Percentiles rank a stretch among this genome's conserved stretches.
phyloP scores from a whole-genome alignment of 2,329 filamentous ascomycete species.

The Hypocreales sp. region DNA sequence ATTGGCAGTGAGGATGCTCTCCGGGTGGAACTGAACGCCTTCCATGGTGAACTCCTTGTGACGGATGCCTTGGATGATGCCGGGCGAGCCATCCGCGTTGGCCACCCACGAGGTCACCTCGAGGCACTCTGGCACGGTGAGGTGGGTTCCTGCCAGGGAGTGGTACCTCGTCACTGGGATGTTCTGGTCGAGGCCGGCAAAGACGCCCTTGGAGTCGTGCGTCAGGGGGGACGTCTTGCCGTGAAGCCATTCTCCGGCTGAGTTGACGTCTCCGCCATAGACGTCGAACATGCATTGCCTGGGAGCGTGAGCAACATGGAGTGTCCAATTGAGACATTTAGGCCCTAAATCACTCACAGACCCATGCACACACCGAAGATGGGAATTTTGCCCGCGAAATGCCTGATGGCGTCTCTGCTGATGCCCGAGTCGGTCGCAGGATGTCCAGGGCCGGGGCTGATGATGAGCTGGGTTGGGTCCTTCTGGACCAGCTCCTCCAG shows the following conservation, averaged over 20 bases:
- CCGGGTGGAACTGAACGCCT: constrained; percentile 94
- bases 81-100: constrained; percentile 59
- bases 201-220: constrained; percentile 88
- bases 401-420: constrained; percentile 76
- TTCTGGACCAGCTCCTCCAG: constrained; percentile 69
- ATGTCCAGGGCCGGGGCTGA: constrained; percentile 91
- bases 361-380: constrained; percentile 98
- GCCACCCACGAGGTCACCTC: constrained; percentile 86
- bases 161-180: constrained; percentile 91
- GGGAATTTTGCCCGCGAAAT: constrained; percentile 90
- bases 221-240: constrained; percentile 87
- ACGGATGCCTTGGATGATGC: constrained; percentile 90
- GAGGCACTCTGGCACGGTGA: constrained; percentile 70
- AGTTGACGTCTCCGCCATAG: constrained; percentile 81
- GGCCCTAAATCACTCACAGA: constrained; percentile 40
- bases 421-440: constrained; percentile 83
- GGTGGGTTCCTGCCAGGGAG: constrained; percentile 82
- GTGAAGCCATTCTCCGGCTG: constrained; percentile 90
- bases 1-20: constrained; percentile 86
- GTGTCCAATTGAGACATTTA: background rate
- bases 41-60: constrained; percentile 88
- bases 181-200: constrained; percentile 61
- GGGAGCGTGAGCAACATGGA: constrained; percentile 4
- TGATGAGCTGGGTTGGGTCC: constrained; percentile 82
- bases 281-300: constrained; percentile 92